Conservation (phyloP, 169 alveolate species). For the Plasmodium chabaudi region DNA sequence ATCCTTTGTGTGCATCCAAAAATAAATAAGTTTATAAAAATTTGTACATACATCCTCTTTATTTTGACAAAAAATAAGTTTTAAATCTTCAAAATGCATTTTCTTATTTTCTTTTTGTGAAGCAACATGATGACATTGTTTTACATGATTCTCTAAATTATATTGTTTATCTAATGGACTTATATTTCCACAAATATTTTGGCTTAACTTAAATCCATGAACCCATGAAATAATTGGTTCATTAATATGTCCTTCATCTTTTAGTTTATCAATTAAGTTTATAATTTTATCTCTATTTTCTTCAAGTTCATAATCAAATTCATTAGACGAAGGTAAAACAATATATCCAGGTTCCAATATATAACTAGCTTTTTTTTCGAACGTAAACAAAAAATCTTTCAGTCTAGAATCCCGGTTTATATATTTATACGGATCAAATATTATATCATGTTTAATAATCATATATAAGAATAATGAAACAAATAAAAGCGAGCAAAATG, state of each 20-base stretch:
- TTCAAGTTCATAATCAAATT: conserved; percentile 40
- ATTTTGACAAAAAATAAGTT: conserved; percentile 6
- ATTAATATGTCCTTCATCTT: conserved; percentile 31
- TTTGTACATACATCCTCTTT: conserved; percentile 9
- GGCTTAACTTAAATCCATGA: conserved; percentile 23
- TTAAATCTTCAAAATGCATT: conserved; percentile 32
- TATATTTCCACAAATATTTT: conserved; percentile 40
- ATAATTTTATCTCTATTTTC: conserved; percentile 30
- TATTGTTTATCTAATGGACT: conserved; percentile 9
- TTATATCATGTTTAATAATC: conserved; percentile 16
- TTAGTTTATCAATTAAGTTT: conserved; percentile 32
- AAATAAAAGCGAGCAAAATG: conserved; percentile 7
- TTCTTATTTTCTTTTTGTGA: conserved; percentile 3
- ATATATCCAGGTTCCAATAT: conserved; percentile 52
- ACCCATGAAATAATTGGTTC: conserved; percentile 70
- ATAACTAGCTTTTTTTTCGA: conserved; percentile 59
- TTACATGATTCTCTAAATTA: conserved; percentile 4
- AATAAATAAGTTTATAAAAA: conserved; percentile 32
- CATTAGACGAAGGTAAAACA: conserved; percentile 31
- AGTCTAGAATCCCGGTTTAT: conserved; percentile 16
- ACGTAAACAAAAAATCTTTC: conserved; percentile 8
- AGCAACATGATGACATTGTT: conserved; percentile 15
- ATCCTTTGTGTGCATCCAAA: conserved; percentile 10
- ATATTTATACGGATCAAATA: conserved; percentile 12
- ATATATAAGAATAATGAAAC: conserved; percentile 11